Evolutionary conservation across 306 rosid genomes (phyloP).

Genomic region (Prunus davidiana): DNA sequence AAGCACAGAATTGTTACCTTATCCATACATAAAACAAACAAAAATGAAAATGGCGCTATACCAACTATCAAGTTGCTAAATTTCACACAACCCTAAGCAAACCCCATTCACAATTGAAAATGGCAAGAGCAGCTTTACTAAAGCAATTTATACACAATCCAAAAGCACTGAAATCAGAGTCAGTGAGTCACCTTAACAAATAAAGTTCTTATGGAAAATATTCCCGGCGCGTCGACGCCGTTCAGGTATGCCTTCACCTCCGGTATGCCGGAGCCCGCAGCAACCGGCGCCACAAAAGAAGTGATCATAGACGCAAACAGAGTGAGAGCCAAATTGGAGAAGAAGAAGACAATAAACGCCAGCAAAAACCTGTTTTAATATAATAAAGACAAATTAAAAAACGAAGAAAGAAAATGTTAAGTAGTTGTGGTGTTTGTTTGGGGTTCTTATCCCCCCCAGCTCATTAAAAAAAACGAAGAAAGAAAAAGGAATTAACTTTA

Average conservation of each 20-base stretch:
- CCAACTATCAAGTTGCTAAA: neutral
- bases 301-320: conserved; percentile 66
- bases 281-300: conserved; percentile 74
- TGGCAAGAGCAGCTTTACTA: neutral
- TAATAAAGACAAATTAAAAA: neutral
- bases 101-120: neutral
- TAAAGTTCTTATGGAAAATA: conserved; percentile 56
- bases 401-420: neutral
- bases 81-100: neutral
- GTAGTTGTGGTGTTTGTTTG: too few relatives aligned
- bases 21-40: neutral
- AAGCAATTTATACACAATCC: neutral
- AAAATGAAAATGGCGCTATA: neutral
- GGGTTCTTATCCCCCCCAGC: neutral
- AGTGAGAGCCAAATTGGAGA: conserved; percentile 71
- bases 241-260: conserved; percentile 96
- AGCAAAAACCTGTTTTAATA: conserved; percentile 48
- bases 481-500: neutral
- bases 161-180: neutral
- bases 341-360: conserved; percentile 65
- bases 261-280: conserved; percentile 90
- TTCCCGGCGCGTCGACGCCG: conserved; percentile 92
- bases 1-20: neutral
- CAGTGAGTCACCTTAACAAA: conserved; percentile 58
- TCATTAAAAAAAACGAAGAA: too few relatives aligned